Evolutionary conservation across 495 filamentous ascomycete species (phyloP).

Genomic region (Parathielavia hyrcaniae): DNA sequence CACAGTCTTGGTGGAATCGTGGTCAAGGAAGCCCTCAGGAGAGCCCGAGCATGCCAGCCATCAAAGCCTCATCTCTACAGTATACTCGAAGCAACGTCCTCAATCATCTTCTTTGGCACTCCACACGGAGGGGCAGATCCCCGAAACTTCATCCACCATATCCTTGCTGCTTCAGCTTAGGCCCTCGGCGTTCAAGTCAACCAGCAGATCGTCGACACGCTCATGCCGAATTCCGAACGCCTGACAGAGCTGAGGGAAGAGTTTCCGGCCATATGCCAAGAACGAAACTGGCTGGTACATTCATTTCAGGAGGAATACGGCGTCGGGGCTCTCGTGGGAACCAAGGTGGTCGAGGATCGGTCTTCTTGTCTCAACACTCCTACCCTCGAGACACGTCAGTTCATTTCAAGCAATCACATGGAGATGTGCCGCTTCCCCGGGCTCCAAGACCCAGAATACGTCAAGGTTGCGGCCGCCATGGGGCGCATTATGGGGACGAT

Average conservation of each 20-base stretch:
- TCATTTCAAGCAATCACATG: constrained; percentile 21
- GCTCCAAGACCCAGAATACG: constrained; percentile 14
- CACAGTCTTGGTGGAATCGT: constrained; percentile 40
- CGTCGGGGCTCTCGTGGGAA: neutral
- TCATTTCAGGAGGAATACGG: constrained; percentile 18
- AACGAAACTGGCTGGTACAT: constrained; percentile 2
- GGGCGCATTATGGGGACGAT: constrained; percentile 4
- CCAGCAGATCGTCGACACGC: constrained; percentile 13
- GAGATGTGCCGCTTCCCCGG: constrained; percentile 21
- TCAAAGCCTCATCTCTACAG: constrained; percentile 20
- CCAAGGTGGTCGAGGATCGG: constrained; percentile 12
- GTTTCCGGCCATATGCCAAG: constrained; percentile 11
- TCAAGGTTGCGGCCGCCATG: constrained; percentile 16
- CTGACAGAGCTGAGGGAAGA: constrained; percentile 13
- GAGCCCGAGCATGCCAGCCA: neutral
- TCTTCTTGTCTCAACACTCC: constrained; percentile 19
- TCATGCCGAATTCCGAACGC: constrained; percentile 1
- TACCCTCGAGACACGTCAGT: constrained; percentile 12
- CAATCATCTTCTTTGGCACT: constrained; percentile 33
- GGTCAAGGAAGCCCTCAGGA: constrained; percentile 27
- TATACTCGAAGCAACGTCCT: constrained; percentile 13
- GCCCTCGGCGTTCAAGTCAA: constrained; percentile 14
- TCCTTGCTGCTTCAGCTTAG: constrained; percentile 4
- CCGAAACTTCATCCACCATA: constrained; percentile 8
- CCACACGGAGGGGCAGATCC: constrained; percentile 31